Percentiles rank a stretch among this genome's conserved stretches.
Evolutionary conservation across 1,284 basidiomycete genomes (phyloP).

Genomic region (Xanthoconium separans): DNA sequence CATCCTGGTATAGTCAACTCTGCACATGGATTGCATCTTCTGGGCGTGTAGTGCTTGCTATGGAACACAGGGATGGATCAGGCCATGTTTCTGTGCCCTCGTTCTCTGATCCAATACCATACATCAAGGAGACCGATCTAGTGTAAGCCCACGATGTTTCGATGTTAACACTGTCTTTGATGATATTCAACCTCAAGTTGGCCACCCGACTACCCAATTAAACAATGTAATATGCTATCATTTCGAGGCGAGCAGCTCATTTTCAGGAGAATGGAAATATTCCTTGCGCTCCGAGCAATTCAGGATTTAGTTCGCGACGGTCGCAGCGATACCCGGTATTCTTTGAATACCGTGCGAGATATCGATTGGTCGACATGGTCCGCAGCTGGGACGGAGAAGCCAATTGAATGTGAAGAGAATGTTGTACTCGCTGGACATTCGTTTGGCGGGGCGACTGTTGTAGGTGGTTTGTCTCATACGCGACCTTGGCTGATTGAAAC

Average conservation of each 20-base stretch:
- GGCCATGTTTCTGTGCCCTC: conserved; percentile 46
- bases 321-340: conserved; percentile 28
- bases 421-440: conserved; percentile 68
- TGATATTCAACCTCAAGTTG: conserved; percentile 19
- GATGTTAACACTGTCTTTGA: neutral
- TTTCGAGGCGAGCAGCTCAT: conserved; percentile 65
- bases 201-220: conserved; percentile 24
- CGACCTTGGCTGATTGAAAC: neutral
- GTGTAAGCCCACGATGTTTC: conserved; percentile 39
- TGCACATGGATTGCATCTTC: conserved; percentile 69
- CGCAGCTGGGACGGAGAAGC: conserved; percentile 28
- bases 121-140: conserved; percentile 50
- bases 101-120: conserved; percentile 34
- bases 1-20: conserved; percentile 49
- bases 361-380: conserved; percentile 47
- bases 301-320: conserved; percentile 37
- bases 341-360: conserved; percentile 34
- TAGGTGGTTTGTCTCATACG: conserved; percentile 35
- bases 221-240: conserved; percentile 35
- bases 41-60: conserved; percentile 72
- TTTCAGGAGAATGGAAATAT: conserved; percentile 65
- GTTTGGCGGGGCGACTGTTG: conserved; percentile 75
- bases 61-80: conserved; percentile 80
- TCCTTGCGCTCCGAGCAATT: conserved; percentile 52
- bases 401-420: conserved; percentile 43